phyloP scores from a whole-genome alignment of 2,329 filamentous ascomycete species.

The Xylaria sp. region DNA sequence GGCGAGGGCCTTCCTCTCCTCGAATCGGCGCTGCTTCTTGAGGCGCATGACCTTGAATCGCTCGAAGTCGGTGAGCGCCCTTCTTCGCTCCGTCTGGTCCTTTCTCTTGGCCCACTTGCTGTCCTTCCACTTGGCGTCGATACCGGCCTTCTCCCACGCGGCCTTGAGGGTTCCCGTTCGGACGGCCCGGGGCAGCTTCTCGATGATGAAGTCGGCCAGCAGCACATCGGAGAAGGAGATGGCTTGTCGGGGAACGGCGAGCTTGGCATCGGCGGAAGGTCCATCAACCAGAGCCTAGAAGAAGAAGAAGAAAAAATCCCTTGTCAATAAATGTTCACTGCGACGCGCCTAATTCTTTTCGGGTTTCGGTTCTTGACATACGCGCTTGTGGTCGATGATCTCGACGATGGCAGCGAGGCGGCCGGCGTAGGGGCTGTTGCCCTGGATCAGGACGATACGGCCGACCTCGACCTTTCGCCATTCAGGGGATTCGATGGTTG shows the following conservation, averaged over 20 bases:
- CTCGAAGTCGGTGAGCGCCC: slow-evolving; percentile 95
- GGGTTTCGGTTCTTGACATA: slow-evolving; percentile 61
- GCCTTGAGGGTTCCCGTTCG: slow-evolving; percentile 83
- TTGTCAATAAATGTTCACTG: slow-evolving; percentile 34
- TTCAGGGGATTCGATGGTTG: slow-evolving; percentile 77
- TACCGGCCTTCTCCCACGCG: slow-evolving; percentile 86
- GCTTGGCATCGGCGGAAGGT: slow-evolving; percentile 78
- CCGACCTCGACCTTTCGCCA: slow-evolving; percentile 99
- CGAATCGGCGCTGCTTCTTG: slow-evolving; percentile 99
- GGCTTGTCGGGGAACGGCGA: slow-evolving; percentile 84
- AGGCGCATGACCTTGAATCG: slow-evolving; percentile 99
- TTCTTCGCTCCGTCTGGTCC: slow-evolving; percentile 81
- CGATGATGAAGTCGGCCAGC: slow-evolving; percentile 86
- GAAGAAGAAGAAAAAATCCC: too few species aligned
- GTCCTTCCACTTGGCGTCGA: slow-evolving; percentile 91
- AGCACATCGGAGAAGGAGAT: slow-evolving; percentile 80
- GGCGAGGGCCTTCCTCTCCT: slow-evolving; percentile 94
- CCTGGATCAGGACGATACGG: slow-evolving; percentile 90
- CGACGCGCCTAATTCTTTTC: slow-evolving; percentile 8
- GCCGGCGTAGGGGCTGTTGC: slow-evolving; percentile 75
- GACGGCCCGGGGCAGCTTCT: slow-evolving; percentile 81
- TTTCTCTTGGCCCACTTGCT: slow-evolving; percentile 95
- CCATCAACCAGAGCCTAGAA: slow-evolving; percentile 92
- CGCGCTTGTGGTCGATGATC: slow-evolving; percentile 99
- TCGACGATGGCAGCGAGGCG: slow-evolving; percentile 94